Base-by-base conservation (phyloP, 441 rosid genomes). In the Aleurites moluccanus region DNA sequence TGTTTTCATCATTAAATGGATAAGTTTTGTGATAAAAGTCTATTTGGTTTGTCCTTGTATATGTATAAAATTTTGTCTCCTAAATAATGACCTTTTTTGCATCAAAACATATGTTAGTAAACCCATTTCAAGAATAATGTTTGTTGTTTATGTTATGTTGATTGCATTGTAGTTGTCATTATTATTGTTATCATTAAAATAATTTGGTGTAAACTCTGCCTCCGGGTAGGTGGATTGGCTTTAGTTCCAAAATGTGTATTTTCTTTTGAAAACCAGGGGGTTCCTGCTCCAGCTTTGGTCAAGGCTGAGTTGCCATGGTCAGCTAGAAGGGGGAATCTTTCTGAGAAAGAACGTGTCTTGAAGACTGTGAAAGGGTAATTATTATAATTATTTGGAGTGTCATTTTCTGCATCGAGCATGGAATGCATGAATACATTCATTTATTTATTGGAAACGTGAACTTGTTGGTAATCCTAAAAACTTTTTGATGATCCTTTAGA, bases 291-390 rank as follows among this genome's bases (percentile, higher is more conserved):
- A 70, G 79, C 84, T 28, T 77, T 93, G 72, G 82, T 87, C 66
- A 95, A 93, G 81, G 97, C 99, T 75, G 97, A 95, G 75, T 88
- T 88, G 59, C 99, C 99, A 70, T 95, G 99, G 99, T 93, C 98
- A 20, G 90, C 85, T 75, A 87, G 83, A 75, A 89, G 88, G 79
- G 97, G 92, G 62, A 88, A 72, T 76, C 86, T 95, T 72, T 90
- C 98, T 59, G 98, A 95, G 33, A 84, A 89, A 69, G 97, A 88
- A 42, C 96, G 88, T 61, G 92, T 95, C 64, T 85, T 95, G 81
- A 95, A 89, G 88, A 85, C 91, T 1, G 90, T 93, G 5, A 95
- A 95, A 82, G 97, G 99, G 99, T 95, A 90, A 83, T 57, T 38
- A 21, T 10, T 61, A 11, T 20, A 25, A 38, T 44, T 21, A 10